Base-by-base conservation (phyloP, 495 filamentous ascomycete species). In the Daldinia loculata region DNA sequence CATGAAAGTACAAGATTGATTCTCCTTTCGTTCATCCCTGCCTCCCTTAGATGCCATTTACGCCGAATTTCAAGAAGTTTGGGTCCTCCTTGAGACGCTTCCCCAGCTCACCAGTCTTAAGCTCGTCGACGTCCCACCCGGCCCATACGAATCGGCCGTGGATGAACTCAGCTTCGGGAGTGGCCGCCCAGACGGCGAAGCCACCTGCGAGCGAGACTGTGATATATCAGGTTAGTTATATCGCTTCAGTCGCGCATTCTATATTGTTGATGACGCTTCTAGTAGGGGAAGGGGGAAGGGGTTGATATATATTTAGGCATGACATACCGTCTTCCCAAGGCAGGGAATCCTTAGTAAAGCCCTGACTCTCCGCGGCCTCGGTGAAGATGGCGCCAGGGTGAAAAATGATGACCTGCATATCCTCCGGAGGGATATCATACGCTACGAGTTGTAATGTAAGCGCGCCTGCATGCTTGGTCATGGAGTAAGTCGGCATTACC, bases 111-210 rank as follows among this genome's bases (percentile, higher is more conserved):
- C 77, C 78, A 9, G 34, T 57, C 62, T 72, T 68, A 59, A 88
- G 48, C 77, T 88, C 85, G 6, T 86, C 79, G 0, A 89, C 79
- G 66, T 89, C 87, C 87, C 87, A 89, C 29, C 77, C 75, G 1
- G 78, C 79, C 71, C 79, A 83, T 7, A 85, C 72, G 43, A 84
- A 82, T 39, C 81, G 82, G 6, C 86, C 86, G 36, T 84, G 83
- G 6, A 88, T 66, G 67, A 85, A 87, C n/a, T 61, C 71, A n/a
- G 85, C 84, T 50, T 88, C 84, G 1, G 78, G 69, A 6, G 76
- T 79, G 3, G 81, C 78, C 2, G 79, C 74, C 86, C 87, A 89
- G 19, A 89, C 80, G 26, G 78, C 76, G 65, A 83, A 87, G 17
- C 82, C 61, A 5, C 75, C 84, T 0, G 85, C 77, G 6, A 89